Evolutionary conservation across 2,329 filamentous ascomycete genomes (phyloP).

Genomic region (Trichoderma harzianum): DNA sequence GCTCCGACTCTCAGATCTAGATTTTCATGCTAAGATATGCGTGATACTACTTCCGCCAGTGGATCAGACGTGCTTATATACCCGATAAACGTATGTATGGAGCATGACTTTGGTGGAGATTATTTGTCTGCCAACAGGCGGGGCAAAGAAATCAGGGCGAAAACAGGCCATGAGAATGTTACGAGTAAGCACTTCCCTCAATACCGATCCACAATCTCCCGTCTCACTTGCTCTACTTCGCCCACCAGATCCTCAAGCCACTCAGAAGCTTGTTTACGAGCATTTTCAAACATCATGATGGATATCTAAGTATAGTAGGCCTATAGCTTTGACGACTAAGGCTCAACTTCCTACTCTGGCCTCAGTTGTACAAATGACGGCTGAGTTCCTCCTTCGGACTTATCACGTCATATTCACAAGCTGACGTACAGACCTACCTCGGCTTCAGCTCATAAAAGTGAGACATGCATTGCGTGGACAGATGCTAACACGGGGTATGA

Average conservation of each 20-base stretch:
- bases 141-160: neutral
- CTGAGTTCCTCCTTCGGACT: neutral
- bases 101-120: neutral
- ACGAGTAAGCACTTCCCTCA: neutral
- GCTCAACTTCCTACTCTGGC: neutral
- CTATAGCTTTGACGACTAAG: neutral
- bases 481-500: neutral
- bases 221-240: neutral
- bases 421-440: neutral
- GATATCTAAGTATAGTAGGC: neutral
- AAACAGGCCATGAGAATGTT: neutral
- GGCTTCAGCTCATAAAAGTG: neutral
- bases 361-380: neutral
- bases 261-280: constrained; percentile 5
- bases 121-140: neutral
- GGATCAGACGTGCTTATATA: neutral
- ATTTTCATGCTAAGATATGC: neutral
- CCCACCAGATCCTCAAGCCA: neutral
- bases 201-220: neutral
- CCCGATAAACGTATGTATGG: neutral
- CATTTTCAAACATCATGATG: neutral
- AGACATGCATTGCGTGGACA: neutral
- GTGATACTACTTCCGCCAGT: neutral
- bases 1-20: neutral
- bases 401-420: neutral